Evolutionary conservation across 2,329 filamentous ascomycete species (phyloP), one percentile per base, ranked within the genome.

Genomic region (Chrysoporthe puriensis): DNA sequence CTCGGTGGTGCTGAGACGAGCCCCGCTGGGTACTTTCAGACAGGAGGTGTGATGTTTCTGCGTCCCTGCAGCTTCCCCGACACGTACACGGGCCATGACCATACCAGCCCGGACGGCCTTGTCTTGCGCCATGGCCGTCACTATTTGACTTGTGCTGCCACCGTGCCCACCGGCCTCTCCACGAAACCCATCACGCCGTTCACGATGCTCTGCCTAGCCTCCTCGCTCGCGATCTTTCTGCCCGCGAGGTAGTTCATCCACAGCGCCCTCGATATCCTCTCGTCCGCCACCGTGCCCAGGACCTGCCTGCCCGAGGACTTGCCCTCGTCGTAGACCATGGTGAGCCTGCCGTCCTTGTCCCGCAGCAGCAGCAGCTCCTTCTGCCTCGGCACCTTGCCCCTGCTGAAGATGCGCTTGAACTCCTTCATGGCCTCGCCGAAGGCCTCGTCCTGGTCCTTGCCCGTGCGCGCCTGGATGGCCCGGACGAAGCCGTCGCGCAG

Each of bases 171-270:
- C 0, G 96, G 96, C 71, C 95, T 82, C 79, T 94, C 92, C 1
- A 96, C 93, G 79, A 97, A 91, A 72, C 90, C 90, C 84, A 98
- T 90, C 69, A 97, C 86, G 0, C 96, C 96, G 60, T 96, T 89
- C 3, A 97, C 91, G 62, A 99, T 91, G 73, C 87, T 96, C 79
- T 88, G 84, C 72, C 95, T 86, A 18, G 94, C 92, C 2, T 86
- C 84, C 77, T 97, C 93, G 71, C 93, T 96, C 42, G 94, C 94
- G 11, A 97, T 94, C 74, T 90, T 93, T 77, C 88, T 91, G 0
- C 96, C 96, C 4, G 88, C 93, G 43, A 99, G 82, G 79, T 97
- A 99, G 72, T 94, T 91, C 76, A 97, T 80, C 95, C 95, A 98
- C 32, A 98, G 81, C 69, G 95, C 81, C 67, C 92, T 87, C 66